A percentile compares a stretch with the other conserved stretches of the same genome.
phyloP scores from a whole-genome alignment of 495 filamentous ascomycete genomes.

The Lasiosphaeriaceae sp. region DNA sequence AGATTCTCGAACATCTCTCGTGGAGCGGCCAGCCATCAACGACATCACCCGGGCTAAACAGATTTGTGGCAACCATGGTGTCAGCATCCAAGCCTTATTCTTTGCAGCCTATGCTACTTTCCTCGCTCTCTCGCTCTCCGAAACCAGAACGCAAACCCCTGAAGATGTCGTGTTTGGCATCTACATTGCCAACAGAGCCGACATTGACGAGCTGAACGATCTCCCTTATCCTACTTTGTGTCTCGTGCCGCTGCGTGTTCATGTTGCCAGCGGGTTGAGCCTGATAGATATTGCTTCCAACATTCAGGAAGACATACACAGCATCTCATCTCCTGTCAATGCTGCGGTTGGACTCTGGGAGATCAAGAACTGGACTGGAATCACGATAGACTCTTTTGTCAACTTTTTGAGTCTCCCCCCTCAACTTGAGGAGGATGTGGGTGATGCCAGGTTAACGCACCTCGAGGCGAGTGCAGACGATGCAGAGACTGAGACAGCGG shows the following conservation, averaged over 20 bases:
- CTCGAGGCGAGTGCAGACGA: not conserved
- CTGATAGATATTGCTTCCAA: constrained; percentile 22
- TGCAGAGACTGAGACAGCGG: too few relatives aligned
- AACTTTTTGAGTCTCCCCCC: constrained; percentile 49
- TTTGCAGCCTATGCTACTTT: constrained; percentile 38
- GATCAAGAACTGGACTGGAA: constrained; percentile 44
- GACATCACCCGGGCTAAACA: constrained; percentile 13
- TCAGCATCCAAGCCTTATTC: constrained; percentile 40
- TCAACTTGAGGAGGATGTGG: not conserved
- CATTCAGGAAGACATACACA: constrained; percentile 39
- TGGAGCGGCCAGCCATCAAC: constrained; percentile 14
- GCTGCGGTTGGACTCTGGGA: constrained; percentile 45
- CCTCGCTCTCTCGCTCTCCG: not conserved
- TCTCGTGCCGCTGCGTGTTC: constrained; percentile 39
- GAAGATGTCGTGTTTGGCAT: constrained; percentile 37
- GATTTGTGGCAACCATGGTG: constrained; percentile 20
- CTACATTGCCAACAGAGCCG: constrained; percentile 42
- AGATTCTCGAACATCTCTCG: constrained; percentile 8
- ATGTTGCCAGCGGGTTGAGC: not conserved
- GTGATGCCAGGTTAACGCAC: not conserved
- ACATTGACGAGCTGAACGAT: constrained; percentile 11
- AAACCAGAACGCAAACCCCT: not conserved
- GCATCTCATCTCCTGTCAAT: constrained; percentile 32
- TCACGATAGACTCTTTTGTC: constrained; percentile 47
- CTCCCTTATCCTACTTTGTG: constrained; percentile 35